Evolutionary conservation across 2,329 filamentous ascomycete species (phyloP).

Genomic region (Neonectria coccinea): DNA sequence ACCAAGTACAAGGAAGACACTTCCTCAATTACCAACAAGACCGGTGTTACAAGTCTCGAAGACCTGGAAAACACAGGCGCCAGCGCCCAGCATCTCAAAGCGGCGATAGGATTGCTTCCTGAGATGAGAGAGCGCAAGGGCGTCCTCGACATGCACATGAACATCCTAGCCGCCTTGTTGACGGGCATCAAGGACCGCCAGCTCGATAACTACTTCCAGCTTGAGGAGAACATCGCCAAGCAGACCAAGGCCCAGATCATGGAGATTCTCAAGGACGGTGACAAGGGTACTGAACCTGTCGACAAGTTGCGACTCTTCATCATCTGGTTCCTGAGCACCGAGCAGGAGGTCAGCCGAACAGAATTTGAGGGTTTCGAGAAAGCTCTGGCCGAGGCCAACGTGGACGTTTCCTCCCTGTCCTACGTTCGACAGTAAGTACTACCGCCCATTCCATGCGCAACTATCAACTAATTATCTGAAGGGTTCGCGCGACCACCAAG

Average conservation of each 20-base stretch:
- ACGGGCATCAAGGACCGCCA: slow-evolving; percentile 93
- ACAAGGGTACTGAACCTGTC: slow-evolving; percentile 84
- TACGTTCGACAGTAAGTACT: slow-evolving; percentile 84
- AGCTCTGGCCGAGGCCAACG: slow-evolving; percentile 79
- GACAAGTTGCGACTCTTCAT: slow-evolving; percentile 96
- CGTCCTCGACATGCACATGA: slow-evolving; percentile 99
- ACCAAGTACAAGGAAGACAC: slow-evolving; percentile 97
- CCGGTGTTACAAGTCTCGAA: slow-evolving; percentile 90
- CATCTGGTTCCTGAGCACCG: slow-evolving; percentile 96
- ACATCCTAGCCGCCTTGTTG: slow-evolving; percentile 83
- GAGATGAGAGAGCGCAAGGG: slow-evolving; percentile 93
- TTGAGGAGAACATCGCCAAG: slow-evolving; percentile 93
- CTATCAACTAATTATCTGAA: slow-evolving; percentile 49
- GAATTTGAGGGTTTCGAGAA: slow-evolving; percentile 91
- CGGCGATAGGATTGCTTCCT: slow-evolving; percentile 91
- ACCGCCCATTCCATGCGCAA: neutral
- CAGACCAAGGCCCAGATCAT: slow-evolving; percentile 90
- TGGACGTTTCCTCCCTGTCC: slow-evolving; percentile 80
- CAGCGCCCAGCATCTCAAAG: slow-evolving; percentile 94
- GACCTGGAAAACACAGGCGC: slow-evolving; percentile 90
- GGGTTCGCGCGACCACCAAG: slow-evolving; percentile 92
- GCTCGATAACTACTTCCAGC: slow-evolving; percentile 94
- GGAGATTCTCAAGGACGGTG: slow-evolving; percentile 82
- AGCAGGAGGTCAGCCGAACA: slow-evolving; percentile 83
- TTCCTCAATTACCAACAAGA: slow-evolving; percentile 93